Percentiles rank a stretch among this genome's conserved stretches.
Evolutionary conservation across 176 grass and related monocot species (phyloP).

Genomic region (Dactylis glomerata): DNA sequence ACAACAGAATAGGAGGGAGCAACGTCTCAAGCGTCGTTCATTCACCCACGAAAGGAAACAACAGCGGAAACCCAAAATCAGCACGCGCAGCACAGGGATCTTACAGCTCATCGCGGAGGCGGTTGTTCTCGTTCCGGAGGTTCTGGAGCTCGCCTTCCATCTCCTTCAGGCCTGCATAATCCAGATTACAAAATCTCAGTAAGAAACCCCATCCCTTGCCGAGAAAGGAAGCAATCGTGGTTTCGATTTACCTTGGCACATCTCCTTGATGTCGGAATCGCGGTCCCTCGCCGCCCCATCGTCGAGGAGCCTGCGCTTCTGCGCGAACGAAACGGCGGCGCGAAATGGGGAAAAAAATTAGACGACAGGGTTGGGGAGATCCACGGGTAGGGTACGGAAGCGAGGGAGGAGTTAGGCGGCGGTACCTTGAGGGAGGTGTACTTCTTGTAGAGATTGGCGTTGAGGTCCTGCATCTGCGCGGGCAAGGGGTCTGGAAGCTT

Average conservation of each 20-base stretch:
- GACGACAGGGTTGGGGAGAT: background rate
- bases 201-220: background rate
- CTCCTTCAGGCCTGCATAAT: slow-evolving; percentile 30
- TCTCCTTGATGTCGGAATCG: slow-evolving; percentile 9
- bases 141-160: slow-evolving; percentile 33
- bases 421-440: slow-evolving; percentile 50
- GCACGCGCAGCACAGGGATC: slow-evolving; percentile 1
- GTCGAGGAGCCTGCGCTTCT: slow-evolving; percentile 55
- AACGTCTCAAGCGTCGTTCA: background rate
- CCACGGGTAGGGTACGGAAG: background rate
- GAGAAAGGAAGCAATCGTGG: background rate
- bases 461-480: background rate
- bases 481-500: background rate
- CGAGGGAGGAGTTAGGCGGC: background rate
- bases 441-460: slow-evolving; percentile 28
- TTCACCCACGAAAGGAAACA: background rate
- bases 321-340: background rate
- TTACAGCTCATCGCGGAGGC: slow-evolving; percentile 49
- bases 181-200: background rate
- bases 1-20: background rate
- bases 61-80: slow-evolving; percentile 1
- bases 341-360: background rate
- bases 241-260: slow-evolving; percentile 40
- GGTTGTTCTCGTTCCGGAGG: slow-evolving; percentile 39
- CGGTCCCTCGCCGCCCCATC: slow-evolving; percentile 28